Conservation (phyloP, 139 green algal genomes). For the Chlorella ohadii region DNA sequence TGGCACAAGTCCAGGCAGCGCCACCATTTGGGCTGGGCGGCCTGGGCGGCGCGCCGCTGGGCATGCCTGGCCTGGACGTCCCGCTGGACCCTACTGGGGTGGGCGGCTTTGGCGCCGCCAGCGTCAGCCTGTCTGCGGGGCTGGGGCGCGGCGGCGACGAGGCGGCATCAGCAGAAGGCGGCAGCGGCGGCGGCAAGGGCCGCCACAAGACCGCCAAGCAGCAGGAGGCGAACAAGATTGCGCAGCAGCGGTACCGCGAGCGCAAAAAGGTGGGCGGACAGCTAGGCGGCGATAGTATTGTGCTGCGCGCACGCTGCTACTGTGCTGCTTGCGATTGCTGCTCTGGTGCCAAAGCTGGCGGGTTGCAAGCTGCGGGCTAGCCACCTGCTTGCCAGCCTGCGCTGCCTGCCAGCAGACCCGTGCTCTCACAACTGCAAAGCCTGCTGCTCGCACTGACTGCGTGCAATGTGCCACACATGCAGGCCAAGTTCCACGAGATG, state of each 20-base stretch:
- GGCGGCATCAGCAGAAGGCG: too few species aligned
- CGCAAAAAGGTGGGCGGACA: slow-evolving; percentile 41
- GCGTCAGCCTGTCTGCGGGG: too few species aligned
- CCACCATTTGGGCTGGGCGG: neutral
- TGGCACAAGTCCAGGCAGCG: neutral
- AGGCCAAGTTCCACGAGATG: slow-evolving; percentile 46
- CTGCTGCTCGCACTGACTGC: too few species aligned
- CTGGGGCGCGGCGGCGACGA: neutral
- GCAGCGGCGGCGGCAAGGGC: slow-evolving; percentile 3
- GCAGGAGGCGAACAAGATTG: slow-evolving; percentile 56
- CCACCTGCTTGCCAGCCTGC: too few species aligned
- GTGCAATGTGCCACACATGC: neutral
- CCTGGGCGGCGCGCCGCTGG: neutral
- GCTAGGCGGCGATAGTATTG: too few species aligned
- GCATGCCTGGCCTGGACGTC: neutral
- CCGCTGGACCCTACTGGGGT: neutral
- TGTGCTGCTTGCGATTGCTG: too few species aligned
- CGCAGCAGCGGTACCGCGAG: slow-evolving; percentile 57
- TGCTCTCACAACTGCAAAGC: too few species aligned
- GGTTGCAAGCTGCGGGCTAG: too few species aligned
- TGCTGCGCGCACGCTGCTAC: too few species aligned
- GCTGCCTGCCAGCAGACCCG: too few species aligned
- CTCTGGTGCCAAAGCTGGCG: too few species aligned
- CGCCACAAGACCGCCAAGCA: slow-evolving; percentile 31
- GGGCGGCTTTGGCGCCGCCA: neutral